Evolutionary conservation across 257 asterid genomes (phyloP), one percentile per base, ranked within the genome.

Genomic region (Solanum dulcamara): DNA sequence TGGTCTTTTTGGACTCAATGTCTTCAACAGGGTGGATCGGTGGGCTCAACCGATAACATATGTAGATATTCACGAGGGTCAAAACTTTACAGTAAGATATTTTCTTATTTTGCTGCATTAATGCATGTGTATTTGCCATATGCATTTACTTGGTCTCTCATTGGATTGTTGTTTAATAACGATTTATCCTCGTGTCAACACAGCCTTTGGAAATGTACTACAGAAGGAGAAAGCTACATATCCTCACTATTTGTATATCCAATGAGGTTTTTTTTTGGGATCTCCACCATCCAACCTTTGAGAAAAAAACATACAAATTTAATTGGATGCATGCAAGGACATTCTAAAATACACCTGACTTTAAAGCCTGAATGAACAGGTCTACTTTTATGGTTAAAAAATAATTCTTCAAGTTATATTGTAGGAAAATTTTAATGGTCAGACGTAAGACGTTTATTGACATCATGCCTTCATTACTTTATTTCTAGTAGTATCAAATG

Each of bases 41-140:
- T 96, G 98, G 99, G 89, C 96, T 81, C 99, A 95, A 85, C 99
- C 98, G 44, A 90, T 96, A 85, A 95, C 96, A 35, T 96, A 96
- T 79, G 90, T 96, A 86, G 97, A 92, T 89, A 85, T 96, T 84
- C 95, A 96, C 3, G 98, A 95, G 85, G 93, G 94, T 42, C 83
- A 90, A 85, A 87, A 83, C 86, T 96, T 96, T 90, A 93, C 98
- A 81, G 99, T 96, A 91, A 85, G 88, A 80, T 87, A 81, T 84
- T 44, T 64, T 30, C 81, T 75, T 48, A 30, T 46, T 28, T 48
- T 28, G 44, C 64, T 48, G 38, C 83, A 14, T 79, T 79, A n/a
- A n/a, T n/a, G 28, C 83, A 48, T 79, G 64, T 48, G 28, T 46
- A 48, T 48, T 14, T 79, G 11, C 48, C 83, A 79, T 26, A 30